Evolutionary conservation across 305 asterid genomes (phyloP), one percentile per base, ranked within the genome.

Genomic region (Ajuga reptans): DNA sequence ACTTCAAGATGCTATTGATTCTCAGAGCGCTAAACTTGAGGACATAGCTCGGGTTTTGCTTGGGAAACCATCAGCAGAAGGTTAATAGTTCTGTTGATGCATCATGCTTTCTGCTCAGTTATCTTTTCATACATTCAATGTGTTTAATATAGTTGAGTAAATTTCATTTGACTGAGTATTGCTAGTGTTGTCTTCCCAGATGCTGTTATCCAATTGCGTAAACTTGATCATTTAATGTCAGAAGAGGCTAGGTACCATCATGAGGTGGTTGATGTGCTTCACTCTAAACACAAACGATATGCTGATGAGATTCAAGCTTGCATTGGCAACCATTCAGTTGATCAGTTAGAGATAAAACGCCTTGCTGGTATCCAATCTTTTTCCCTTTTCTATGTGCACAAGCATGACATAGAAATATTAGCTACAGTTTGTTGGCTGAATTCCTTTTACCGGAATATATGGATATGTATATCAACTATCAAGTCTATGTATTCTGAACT

Each of bases 11-110:
- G 85, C 90, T 65, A 73, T 90, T 55, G 78, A 73, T 76, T 86
- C 85, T 73, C 92, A 85, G 77, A 83, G 87, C 75, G 74, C 85
- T 77, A 87, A 85, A 79, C 68, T 84, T 45, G 77, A 86, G 83
- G 85, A 82, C 64, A 71, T 92, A 33, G 79, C 85, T 71, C 80
- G 64, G 62, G 57, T 63, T 74, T 83, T 88, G 73, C 84, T 76
- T 57, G 86, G 72, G 49, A 87, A 80, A 58, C 83, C 87, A 75
- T 84, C 95, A 34, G 56, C 86, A 60, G 96, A 90, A 92, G 96
- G 97, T 92, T 79, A 68, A 64, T 70, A 72, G 69, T 79, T 69
- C 9, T 64, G 15, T 42, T 78, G 68, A 47, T 66, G 72, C 75
- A 49, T 42, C 27, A 1, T 66, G 27, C 36, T 34, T 27, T 55